Evolutionary conservation across 257 asterid genomes (phyloP).

Genomic region (Przewalskia tangutica): DNA sequence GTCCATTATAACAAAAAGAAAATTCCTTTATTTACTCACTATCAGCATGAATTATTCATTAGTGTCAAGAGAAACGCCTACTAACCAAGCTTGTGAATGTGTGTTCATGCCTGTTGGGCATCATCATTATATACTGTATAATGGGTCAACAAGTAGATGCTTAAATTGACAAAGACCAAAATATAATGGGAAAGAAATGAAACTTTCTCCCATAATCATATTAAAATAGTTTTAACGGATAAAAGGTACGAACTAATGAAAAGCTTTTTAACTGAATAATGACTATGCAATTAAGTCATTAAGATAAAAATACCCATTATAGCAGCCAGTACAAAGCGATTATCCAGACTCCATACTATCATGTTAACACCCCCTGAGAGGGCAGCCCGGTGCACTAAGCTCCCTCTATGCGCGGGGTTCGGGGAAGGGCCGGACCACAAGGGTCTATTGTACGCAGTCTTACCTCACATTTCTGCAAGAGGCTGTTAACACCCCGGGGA

Average conservation of each 20-base stretch:
- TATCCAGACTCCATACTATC: slow-evolving; percentile 92
- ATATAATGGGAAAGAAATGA: background rate
- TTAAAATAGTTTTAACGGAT: background rate
- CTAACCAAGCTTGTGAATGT: background rate
- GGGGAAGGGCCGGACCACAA: too few species aligned
- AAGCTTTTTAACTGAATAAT: background rate
- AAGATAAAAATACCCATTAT: slow-evolving; percentile 62
- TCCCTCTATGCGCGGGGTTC: too few species aligned
- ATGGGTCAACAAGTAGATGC: background rate
- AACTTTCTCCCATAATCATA: slow-evolving; percentile 2
- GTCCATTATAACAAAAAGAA: background rate
- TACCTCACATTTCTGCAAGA: too few species aligned
- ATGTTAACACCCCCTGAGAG: too few species aligned
- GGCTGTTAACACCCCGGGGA: slow-evolving; percentile 99
- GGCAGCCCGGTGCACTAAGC: too few species aligned
- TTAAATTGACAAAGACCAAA: background rate
- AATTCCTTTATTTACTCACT: background rate
- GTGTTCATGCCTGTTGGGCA: background rate
- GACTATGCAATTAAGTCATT: background rate
- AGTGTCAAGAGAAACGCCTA: background rate
- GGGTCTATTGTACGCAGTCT: too few species aligned
- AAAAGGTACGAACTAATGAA: background rate
- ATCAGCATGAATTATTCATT: background rate
- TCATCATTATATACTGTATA: background rate
- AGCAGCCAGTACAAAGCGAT: slow-evolving; percentile 97